Conservation (phyloP, 108 stramenopile species). For the Nitzschia inconspicua region DNA sequence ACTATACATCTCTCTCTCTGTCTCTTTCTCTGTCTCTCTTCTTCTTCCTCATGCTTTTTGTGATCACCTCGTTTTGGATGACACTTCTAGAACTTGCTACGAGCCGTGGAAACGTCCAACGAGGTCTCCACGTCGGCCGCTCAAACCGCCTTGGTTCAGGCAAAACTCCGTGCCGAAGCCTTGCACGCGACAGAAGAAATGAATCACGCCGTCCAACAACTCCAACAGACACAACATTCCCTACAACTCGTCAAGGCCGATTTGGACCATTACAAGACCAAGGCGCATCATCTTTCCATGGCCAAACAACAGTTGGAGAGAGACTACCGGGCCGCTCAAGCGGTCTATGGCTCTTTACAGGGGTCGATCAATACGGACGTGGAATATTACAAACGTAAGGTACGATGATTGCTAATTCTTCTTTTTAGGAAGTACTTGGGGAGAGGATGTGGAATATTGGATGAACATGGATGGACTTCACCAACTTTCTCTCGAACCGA, state of each 20-base stretch:
- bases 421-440: too few relatives aligned
- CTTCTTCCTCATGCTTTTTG: background rate
- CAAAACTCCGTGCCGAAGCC: conserved; percentile 53
- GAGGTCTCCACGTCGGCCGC: conserved; percentile 41
- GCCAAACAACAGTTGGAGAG: conserved; percentile 68
- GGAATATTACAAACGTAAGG: conserved; percentile 68
- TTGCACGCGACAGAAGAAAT: conserved; percentile 35
- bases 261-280: conserved; percentile 37
- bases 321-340: conserved; percentile 52
- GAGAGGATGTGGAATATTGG: too few relatives aligned
- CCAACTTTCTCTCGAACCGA: too few relatives aligned
- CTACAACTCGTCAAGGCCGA: conserved; percentile 45
- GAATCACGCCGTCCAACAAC: conserved; percentile 36
- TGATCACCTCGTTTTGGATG: background rate
- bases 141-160: conserved; percentile 47
- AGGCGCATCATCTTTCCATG: conserved; percentile 41
- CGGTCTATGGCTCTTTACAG: conserved; percentile 27
- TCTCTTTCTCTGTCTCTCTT: too few relatives aligned
- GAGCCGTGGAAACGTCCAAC: conserved; percentile 57
- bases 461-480: too few relatives aligned
- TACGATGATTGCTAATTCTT: too few relatives aligned
- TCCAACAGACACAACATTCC: conserved; percentile 32
- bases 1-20: background rate
- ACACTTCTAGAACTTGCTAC: conserved; percentile 59
- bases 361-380: conserved; percentile 7